phyloP scores from a whole-genome alignment of 345 rosid species.

The Salix viminalis region DNA sequence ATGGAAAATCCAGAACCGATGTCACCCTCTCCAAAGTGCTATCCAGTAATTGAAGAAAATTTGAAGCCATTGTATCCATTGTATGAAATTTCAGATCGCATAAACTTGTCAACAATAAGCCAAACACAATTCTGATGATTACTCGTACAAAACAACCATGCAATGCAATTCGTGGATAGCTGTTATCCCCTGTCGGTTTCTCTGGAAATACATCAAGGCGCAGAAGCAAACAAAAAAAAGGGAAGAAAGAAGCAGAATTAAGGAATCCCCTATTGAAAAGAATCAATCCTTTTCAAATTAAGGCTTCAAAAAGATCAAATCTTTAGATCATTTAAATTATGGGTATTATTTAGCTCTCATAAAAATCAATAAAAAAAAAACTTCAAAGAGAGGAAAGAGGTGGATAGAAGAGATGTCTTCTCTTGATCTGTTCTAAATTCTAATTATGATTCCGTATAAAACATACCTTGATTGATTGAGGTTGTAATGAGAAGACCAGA shows the following conservation, averaged over 20 bases:
- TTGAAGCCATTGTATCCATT: neutral
- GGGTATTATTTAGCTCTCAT: neutral
- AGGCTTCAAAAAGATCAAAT: neutral
- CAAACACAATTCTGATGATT: neutral
- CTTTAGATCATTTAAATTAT: neutral
- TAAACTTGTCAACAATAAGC: neutral
- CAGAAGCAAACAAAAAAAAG: neutral
- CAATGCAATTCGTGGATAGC: neutral
- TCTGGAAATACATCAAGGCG: neutral
- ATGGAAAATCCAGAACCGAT: neutral
- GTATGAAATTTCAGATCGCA: neutral
- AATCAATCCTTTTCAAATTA: neutral
- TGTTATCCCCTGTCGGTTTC: neutral
- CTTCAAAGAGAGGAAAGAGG: neutral
- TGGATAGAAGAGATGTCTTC: neutral
- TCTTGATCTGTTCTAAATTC: neutral
- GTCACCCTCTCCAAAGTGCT: neutral
- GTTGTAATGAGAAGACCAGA: neutral
- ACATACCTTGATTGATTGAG: neutral
- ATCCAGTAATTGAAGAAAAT: neutral
- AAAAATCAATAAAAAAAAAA: neutral
- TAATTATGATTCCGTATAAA: neutral
- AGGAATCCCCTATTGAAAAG: neutral
- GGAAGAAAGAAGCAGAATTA: neutral
- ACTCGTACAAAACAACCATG: neutral